A percentile compares a stretch with the other conserved stretches of the same genome.
Evolutionary conservation across 2,329 filamentous ascomycete species (phyloP).

Genomic region (Diaporthe destruens): DNA sequence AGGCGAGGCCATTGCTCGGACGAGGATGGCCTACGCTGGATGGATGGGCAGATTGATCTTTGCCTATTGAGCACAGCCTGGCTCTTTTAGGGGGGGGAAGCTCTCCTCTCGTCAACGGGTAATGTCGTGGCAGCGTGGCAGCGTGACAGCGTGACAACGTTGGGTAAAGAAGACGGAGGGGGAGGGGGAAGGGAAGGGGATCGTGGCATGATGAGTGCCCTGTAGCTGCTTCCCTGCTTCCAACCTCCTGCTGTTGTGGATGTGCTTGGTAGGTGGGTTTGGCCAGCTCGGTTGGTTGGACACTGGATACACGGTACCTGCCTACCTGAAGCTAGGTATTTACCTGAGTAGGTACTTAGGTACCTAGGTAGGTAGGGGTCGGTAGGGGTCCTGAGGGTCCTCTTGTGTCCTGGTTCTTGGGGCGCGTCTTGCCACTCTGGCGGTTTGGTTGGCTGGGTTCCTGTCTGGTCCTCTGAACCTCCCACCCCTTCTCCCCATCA

Average conservation of each 20-base stretch:
- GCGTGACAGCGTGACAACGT: background rate
- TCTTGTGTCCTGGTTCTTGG: background rate
- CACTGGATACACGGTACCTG: no score
- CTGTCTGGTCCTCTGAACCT: background rate
- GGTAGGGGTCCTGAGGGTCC: background rate
- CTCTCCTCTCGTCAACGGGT: background rate
- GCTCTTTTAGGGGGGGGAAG: background rate
- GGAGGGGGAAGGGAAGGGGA: background rate
- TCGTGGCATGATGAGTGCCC: slow-evolving; percentile 15
- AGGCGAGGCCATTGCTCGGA: slow-evolving; percentile 14
- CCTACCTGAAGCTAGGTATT: no score
- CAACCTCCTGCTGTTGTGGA: no score
- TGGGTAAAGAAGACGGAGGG: background rate
- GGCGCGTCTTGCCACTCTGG: slow-evolving; percentile 17
- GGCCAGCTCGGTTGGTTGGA: no score
- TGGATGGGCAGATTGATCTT: slow-evolving; percentile 1
- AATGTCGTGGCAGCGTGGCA: background rate
- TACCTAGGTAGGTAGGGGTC: no score
- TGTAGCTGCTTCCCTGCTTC: background rate
- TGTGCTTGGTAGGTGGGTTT: no score
- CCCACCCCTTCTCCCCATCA: slow-evolving; percentile 1
- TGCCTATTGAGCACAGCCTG: slow-evolving; percentile 1
- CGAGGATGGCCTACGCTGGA: slow-evolving; percentile 12
- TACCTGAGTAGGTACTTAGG: no score
- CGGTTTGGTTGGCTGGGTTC: slow-evolving; percentile 31